These are phyloP conservation scores for Exophiala sp. DNA, from an alignment of 2,329 filamentous ascomycete genomes.

Conservation along the genomic window DNA sequence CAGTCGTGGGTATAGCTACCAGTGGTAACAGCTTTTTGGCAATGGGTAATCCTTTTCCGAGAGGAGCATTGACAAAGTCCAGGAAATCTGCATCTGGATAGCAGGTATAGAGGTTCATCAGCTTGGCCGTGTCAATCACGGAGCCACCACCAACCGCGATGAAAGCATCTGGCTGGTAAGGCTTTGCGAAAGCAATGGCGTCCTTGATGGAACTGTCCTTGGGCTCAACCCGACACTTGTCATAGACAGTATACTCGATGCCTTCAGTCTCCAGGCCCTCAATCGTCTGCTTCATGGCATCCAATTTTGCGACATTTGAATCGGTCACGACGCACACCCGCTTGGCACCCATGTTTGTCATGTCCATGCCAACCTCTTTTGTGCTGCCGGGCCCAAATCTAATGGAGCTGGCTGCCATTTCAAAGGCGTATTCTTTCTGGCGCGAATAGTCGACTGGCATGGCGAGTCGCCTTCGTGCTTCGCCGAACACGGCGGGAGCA, in stretches of 20 bases:
- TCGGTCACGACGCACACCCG: constrained; percentile 93
- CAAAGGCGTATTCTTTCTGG: constrained; percentile 95
- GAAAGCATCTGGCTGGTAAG: constrained; percentile 79
- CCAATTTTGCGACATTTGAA: constrained; percentile 70
- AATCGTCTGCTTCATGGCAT: constrained; percentile 84
- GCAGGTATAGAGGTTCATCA: constrained; percentile 94
- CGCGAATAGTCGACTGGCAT: constrained; percentile 69
- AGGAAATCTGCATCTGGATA: constrained; percentile 92
- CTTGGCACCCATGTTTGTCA: constrained; percentile 83
- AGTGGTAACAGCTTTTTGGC: constrained; percentile 68
- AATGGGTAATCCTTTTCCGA: constrained; percentile 79
- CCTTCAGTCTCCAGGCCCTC: constrained; percentile 76
- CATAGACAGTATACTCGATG: constrained; percentile 76
- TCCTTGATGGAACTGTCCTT: constrained; percentile 93
- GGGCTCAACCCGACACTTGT: constrained; percentile 78
- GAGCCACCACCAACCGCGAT: constrained; percentile 90
- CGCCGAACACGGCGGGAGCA: constrained; percentile 46
- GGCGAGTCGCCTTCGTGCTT: constrained; percentile 63
- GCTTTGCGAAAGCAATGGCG: constrained; percentile 81
- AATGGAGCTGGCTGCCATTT: constrained; percentile 95
- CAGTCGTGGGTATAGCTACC: constrained; percentile 79
- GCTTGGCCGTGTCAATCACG: constrained; percentile 95
- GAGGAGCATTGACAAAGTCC: constrained; percentile 94
- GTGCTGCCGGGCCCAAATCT: constrained; percentile 91
- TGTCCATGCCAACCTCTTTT: constrained; percentile 96